These are phyloP conservation scores for Abelmoschus esculentus DNA, from an alignment of 345 rosid species.

Conservation along the genomic window DNA sequence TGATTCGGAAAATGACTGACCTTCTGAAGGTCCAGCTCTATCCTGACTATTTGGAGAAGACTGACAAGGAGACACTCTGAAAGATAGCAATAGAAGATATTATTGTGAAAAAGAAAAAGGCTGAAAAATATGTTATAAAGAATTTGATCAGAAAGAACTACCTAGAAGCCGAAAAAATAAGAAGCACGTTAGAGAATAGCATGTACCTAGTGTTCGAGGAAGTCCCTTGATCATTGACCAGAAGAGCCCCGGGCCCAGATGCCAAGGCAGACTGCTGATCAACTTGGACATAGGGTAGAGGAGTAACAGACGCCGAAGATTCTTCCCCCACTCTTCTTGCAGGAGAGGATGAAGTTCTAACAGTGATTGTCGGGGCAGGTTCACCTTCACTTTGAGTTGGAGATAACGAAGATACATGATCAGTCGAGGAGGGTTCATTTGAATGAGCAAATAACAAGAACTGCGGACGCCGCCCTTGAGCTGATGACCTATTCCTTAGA, in stretches of 20 bases:
- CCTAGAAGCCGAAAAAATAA: not conserved
- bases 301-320: constrained; percentile 26
- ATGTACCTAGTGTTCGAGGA: constrained; percentile 40
- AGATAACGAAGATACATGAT: constrained; percentile 9
- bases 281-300: constrained; percentile 28
- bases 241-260: constrained; percentile 37
- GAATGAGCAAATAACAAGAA: constrained; percentile 68
- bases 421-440: constrained; percentile 37
- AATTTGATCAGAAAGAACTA: not conserved
- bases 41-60: constrained; percentile 62
- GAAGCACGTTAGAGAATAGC: not conserved
- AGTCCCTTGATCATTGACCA: constrained; percentile 24
- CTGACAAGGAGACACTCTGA: constrained; percentile 35
- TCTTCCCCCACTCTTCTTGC: constrained; percentile 32
- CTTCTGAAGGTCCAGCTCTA: constrained; percentile 80
- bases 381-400: constrained; percentile 38
- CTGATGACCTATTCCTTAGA: constrained; percentile 62
- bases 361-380: constrained; percentile 24
- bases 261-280: constrained; percentile 39
- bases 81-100: constrained; percentile 5
- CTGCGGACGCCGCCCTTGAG: constrained; percentile 73
- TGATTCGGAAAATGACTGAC: constrained; percentile 82
- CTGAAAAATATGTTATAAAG: not conserved
- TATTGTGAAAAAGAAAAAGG: not conserved
- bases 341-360: constrained; percentile 40